Percentiles rank a stretch among this genome's conserved stretches.
Evolutionary conservation across 2,329 filamentous ascomycete genomes (phyloP).

Genomic region (Samsoniella hepiali): DNA sequence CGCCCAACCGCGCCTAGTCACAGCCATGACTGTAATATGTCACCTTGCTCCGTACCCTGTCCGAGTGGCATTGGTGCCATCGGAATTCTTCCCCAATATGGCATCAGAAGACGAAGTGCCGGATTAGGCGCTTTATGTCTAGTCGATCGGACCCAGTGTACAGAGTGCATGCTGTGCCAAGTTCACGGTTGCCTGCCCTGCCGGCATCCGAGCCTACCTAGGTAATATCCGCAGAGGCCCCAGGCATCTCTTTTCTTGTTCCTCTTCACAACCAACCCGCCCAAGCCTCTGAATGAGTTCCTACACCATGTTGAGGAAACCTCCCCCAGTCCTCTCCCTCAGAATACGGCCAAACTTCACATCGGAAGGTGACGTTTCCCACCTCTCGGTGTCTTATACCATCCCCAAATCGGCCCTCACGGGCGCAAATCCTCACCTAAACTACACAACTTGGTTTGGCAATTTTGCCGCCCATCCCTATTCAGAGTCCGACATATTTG

Average conservation of each 20-base stretch:
- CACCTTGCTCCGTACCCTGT: neutral
- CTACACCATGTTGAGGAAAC: constrained; percentile 1
- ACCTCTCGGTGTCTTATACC: constrained; percentile 15
- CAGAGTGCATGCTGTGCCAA: neutral
- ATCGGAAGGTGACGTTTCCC: constrained; percentile 8
- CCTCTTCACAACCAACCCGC: neutral
- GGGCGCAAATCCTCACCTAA: constrained; percentile 11
- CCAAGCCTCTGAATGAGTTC: neutral
- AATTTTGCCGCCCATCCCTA: constrained; percentile 16
- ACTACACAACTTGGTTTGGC: constrained; percentile 16
- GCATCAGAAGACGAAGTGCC: neutral
- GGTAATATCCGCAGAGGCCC: constrained; percentile 3
- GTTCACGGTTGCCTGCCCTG: constrained; percentile 6
- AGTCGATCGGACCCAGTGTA: neutral
- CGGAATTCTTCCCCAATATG: neutral
- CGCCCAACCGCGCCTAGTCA: neutral
- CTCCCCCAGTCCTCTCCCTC: neutral
- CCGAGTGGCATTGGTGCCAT: neutral
- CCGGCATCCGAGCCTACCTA: constrained; percentile 12
- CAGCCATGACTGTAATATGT: neutral
- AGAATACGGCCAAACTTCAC: constrained; percentile 13
- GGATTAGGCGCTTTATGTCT: neutral
- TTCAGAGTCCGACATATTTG: constrained; percentile 17
- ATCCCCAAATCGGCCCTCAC: constrained; percentile 11
- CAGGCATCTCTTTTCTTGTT: constrained; percentile 10